Evolutionary conservation across 208 protist species (phyloP).

Genomic region (Crithidia sp.): DNA sequence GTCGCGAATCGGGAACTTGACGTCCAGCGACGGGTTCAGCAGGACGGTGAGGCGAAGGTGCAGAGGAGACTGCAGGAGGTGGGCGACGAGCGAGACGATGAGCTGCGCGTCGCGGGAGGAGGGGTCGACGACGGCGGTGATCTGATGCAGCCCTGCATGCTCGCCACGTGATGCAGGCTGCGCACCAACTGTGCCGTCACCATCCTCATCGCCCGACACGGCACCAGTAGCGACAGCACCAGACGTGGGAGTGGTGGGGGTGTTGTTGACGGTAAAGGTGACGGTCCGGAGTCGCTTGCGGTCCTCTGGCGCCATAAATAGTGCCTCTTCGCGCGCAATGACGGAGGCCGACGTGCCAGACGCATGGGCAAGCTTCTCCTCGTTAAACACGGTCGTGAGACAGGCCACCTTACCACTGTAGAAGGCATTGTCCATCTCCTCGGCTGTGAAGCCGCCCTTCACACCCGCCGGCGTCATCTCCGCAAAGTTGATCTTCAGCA

Average conservation of each 20-base stretch:
- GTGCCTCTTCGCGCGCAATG: conserved; percentile 10
- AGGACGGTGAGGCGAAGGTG: conserved; percentile 62
- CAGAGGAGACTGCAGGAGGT: conserved; percentile 49
- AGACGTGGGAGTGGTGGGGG: background rate
- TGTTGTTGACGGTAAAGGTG: conserved; percentile 21
- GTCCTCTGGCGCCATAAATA: conserved; percentile 7
- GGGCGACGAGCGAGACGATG: conserved; percentile 81
- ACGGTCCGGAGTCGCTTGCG: conserved; percentile 12
- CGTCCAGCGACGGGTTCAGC: conserved; percentile 66
- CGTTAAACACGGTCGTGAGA: conserved; percentile 28
- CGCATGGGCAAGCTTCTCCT: background rate
- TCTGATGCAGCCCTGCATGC: conserved; percentile 26
- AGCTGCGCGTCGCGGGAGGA: conserved; percentile 83
- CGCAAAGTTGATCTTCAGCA: conserved; percentile 47
- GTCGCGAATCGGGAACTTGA: conserved; percentile 85
- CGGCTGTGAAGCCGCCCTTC: conserved; percentile 19
- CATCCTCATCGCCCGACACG: no score
- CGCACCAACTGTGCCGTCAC: no score
- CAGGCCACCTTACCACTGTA: conserved; percentile 49
- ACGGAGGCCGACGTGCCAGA: background rate
- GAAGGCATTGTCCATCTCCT: conserved; percentile 46
- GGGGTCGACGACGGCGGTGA: conserved; percentile 92
- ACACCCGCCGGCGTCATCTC: conserved; percentile 26
- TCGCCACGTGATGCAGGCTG: background rate
- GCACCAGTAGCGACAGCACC: no score